These are phyloP conservation scores for Wickerhamiella australiensis DNA, from an alignment of 805 yeast species.

Conservation along the genomic window DNA sequence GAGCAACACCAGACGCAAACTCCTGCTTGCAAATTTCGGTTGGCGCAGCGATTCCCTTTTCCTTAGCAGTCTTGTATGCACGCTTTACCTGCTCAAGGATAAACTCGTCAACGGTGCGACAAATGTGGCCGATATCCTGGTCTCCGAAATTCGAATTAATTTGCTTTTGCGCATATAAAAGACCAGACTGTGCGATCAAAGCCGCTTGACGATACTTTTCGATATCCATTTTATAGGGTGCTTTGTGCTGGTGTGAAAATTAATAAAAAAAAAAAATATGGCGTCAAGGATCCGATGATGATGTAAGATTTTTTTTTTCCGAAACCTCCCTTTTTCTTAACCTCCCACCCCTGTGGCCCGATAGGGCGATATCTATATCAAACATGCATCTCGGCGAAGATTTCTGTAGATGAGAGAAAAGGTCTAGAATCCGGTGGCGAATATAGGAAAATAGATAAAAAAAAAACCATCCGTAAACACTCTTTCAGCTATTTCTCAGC, in stretches of 20 bases:
- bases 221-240: conserved; percentile 25
- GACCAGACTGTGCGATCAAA: conserved; percentile 72
- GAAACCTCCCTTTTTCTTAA: not conserved
- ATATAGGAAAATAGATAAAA: too few species aligned
- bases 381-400: not conserved
- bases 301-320: not conserved
- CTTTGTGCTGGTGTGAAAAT: too few species aligned
- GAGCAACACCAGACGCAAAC: conserved; percentile 66
- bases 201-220: conserved; percentile 87
- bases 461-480: too few species aligned
- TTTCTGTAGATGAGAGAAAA: not conserved
- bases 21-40: conserved; percentile 77
- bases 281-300: too few species aligned
- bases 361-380: not conserved
- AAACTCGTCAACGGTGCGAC: conserved; percentile 71
- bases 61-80: conserved; percentile 42
- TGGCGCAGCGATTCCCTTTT: conserved; percentile 91
- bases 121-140: conserved; percentile 43
- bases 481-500: too few species aligned
- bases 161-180: conserved; percentile 50
- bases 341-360: not conserved
- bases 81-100: conserved; percentile 46
- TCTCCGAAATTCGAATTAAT: conserved; percentile 65
- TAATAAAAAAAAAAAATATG: too few species aligned
- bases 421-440: too few species aligned